Base-by-base conservation (phyloP, 1,284 basidiomycete species). In the Boletus subluridellus region DNA sequence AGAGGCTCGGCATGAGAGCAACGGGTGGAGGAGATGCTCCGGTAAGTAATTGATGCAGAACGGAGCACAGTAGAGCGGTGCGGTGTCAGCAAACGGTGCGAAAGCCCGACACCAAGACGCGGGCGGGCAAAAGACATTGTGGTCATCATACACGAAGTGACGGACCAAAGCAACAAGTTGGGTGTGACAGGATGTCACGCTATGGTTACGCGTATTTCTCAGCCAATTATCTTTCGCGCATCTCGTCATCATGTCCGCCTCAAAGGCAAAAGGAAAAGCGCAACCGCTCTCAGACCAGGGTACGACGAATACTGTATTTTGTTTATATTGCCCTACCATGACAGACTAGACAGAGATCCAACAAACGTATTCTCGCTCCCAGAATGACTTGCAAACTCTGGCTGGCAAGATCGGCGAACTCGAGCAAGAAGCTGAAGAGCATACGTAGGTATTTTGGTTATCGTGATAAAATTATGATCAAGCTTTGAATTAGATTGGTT, bases 401-500 rank as follows among this genome's bases (percentile, higher is more conserved):
- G 93, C 94, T 32, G 82, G 86, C 61, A 98, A 98, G 78, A 94
- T 97, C 65, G 90, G 91, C 60, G 95, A 98, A 74, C 81, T 98
- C 42, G 95, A 98, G 74, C 84, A 88, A 64, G 95, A 98, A 71
- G 85, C 92, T 28, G 95, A 98, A 62, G 95, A 98, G 72, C 92
- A 98, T 73, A 79, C 79, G 90, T 89, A 63, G 61, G 82, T 77
- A 10, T 45, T 58, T 48, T 30, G 41, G 5, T 47, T 41, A 14
- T 35, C 60, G 34, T 60, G 30, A 21, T 52, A 39, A 45, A 24
- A 17, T 32, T 58, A 28, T 57, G 46, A 58, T 61, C 11, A 51
- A 61, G 38, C 14, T 59, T 58, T 49, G 26, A 42, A 53, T 50
- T 66, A 98, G 95, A 45, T 81, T 99, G 17, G 97, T 99, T 10